Evolutionary conservation across 2,329 filamentous ascomycete genomes (phyloP), one percentile per base, ranked within the genome.

Genomic region (Tympanopsis confertula): DNA sequence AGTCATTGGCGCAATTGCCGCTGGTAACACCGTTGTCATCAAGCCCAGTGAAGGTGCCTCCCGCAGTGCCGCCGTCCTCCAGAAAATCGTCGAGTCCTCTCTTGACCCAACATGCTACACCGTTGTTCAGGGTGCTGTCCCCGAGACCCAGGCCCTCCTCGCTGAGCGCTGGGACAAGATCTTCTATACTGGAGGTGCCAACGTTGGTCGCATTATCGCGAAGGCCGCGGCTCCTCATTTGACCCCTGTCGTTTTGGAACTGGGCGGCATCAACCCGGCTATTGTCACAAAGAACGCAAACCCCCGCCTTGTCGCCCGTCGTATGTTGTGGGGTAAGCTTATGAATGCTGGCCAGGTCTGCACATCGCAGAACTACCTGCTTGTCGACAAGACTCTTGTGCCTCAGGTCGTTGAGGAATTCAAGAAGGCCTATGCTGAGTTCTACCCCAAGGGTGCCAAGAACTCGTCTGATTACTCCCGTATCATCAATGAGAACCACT

Each of bases 151-250:
- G 7, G 71, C 71, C 3, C 53, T 85, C 32, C 63, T 85, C 17
- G 70, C 78, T 22, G 68, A 80, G 57, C 80, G 79, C 46, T 85
- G 78, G 78, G 80, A 84, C 55, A 84, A 83, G 63, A 84, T 85
- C 47, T 84, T 82, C 64, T 86, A 82, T 59, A 85, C 81, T 2
- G 81, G 80, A 17, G 72, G 69, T 42, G 64, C 65, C 18, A 60
- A 49, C 14, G 79, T 84, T 5, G 81, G 75, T 51, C 81, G 77
- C 46, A 80, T 85, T 41, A 71, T 84, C 19, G 69, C 78, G n/a
- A 78, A 84, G 54, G 82, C 82, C 39, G 81, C 79, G 3, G 79
- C 82, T 42, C 66, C 74, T 36, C 68, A 79, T 39, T 63, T 82
- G 45, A 85, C 81, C 3, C 81, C 81, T 0, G 69, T 82, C 17